Evolutionary conservation across 106 monocot species (phyloP), one percentile per base, ranked within the genome.

Genomic region (Xerophyta viscosa): DNA sequence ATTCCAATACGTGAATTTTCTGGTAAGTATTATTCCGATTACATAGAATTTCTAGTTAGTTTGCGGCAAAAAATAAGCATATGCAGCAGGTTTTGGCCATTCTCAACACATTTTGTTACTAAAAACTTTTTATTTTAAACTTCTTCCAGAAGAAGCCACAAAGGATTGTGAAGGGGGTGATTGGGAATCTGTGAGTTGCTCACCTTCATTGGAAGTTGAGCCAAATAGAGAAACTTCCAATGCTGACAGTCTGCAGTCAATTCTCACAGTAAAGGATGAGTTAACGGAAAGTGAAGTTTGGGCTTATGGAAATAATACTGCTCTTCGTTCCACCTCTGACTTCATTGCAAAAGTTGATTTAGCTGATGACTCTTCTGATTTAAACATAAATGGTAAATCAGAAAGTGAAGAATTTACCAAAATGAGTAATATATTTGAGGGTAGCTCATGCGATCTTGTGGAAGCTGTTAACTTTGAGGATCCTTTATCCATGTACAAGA

Each of bases 201-300:
- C 12, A 19, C 12, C 33, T 14, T 27, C 58, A 37, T 46, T 33
- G 29, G 11, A 7, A 29, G 20, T 24, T 41, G 22, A 39, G 20
- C 10, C 31, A 21, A 19, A 54, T 30, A 31, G 11, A n/a, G 37
- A 27, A 14, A 23, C 18, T 24, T 4, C 33, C 14, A 2, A 24
- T 21, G 13, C 49, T 24, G 44, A 7, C 24, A 66, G 22, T 28
- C 18, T 39, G 39, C 46, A 58, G 7, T 26, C 52, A 55, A 21
- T 50, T 49, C 57, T 20, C 31, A 49, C 33, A n/a, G 25, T 66
- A 12, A 77, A 82, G 45, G 60, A 27, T 29, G 63, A 77, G 48
- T 39, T 43, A 10, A 6, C 46, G 41, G 70, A 66, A 39, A 58
- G 22, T 48, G 65, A 24, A 41, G 50, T 30, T 1, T 37, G 26